Percentiles rank a stretch among this genome's conserved stretches.
phyloP scores from a whole-genome alignment of 306 rosid species.

The peach (Prunus persica) region DNA sequence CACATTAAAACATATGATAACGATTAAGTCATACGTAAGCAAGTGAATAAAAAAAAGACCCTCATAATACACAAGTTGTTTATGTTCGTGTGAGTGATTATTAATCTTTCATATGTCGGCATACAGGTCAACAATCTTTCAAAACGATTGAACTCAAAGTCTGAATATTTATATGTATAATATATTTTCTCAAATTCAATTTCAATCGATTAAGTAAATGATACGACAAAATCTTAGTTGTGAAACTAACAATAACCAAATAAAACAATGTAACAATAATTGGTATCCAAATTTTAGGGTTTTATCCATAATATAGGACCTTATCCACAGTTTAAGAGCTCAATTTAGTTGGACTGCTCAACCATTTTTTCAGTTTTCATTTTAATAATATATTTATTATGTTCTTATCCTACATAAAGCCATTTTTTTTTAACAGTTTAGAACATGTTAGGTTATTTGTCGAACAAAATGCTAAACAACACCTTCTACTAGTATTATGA shows the following conservation, averaged over 20 bases:
- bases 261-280: neutral
- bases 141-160: too few species aligned
- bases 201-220: neutral
- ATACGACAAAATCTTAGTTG: neutral
- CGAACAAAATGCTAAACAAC: too few species aligned
- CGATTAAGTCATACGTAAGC: neutral
- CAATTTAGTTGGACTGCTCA: neutral
- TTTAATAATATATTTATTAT: neutral
- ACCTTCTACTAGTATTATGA: too few species aligned
- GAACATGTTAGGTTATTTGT: neutral
- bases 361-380: neutral
- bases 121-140: fast-evolving
- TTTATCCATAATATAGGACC: neutral
- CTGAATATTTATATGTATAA: neutral
- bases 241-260: neutral
- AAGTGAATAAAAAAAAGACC: neutral
- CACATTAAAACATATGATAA: neutral
- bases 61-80: neutral
- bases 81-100: neutral
- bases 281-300: neutral
- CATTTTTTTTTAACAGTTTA: neutral
- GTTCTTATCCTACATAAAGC: neutral
- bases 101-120: fast-evolving
- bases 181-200: neutral
- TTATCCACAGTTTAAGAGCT: neutral